Conservation (phyloP, 805 yeast genomes). For the Monosporozyma servazzii region DNA sequence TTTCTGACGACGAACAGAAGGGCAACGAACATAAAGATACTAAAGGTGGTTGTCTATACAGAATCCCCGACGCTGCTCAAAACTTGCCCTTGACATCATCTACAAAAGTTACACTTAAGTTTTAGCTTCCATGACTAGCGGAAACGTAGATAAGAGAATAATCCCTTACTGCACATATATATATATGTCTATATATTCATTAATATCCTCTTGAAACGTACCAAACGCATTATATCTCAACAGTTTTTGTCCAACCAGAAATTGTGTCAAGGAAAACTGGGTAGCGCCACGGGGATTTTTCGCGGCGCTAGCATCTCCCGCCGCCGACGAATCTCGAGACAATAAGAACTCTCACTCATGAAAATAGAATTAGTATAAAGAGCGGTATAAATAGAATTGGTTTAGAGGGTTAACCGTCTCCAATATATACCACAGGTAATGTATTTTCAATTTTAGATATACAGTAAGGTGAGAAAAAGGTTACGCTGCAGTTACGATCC, state of each 20-base stretch:
- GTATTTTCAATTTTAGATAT: neutral
- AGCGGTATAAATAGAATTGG: neutral
- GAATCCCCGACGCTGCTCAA: constrained; percentile 10
- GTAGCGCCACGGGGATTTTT: neutral
- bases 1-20: constrained; percentile 24
- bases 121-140: neutral
- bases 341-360: neutral
- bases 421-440: neutral
- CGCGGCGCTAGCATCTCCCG: neutral
- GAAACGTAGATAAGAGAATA: neutral
- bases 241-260: neutral
- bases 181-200: neutral
- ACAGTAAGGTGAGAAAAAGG: neutral
- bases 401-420: neutral
- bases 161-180: neutral
- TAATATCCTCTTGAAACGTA: neutral
- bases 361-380: neutral
- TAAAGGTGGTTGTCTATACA: constrained; percentile 58
- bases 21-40: constrained; percentile 26
- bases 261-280: neutral
- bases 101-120: neutral
- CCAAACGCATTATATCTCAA: neutral
- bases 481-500: neutral
- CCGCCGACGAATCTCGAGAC: neutral
- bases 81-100: neutral